Percentiles rank a stretch among this genome's conserved stretches.
These are phyloP conservation scores for Sarcomyxa edulis DNA, from an alignment of 768 basidiomycete genomes.

Conservation along the genomic window DNA sequence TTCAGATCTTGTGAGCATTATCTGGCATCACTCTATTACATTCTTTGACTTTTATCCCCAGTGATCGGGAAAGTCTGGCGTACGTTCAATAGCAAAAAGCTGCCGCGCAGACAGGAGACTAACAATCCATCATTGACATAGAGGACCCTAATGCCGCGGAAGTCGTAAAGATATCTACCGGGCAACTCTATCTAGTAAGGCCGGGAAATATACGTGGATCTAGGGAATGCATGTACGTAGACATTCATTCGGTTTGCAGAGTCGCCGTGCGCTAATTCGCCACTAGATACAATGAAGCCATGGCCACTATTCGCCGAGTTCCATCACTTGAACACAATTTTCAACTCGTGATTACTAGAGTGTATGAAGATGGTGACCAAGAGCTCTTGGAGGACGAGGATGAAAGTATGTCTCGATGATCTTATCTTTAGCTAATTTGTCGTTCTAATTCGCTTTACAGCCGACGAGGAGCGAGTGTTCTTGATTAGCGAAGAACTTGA, in stretches of 20 bases:
- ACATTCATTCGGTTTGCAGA: background rate
- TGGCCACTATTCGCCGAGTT: constrained; percentile 87
- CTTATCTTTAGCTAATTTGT: background rate
- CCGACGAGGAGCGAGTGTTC: constrained; percentile 91
- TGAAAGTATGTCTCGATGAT: constrained; percentile 62
- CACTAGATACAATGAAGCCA: constrained; percentile 88
- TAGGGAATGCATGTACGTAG: constrained; percentile 92
- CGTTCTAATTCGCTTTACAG: constrained; percentile 31
- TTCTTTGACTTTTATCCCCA: constrained; percentile 27
- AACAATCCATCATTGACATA: constrained; percentile 32
- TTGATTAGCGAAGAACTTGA: constrained; percentile 87
- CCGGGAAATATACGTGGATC: constrained; percentile 89
- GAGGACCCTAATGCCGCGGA: constrained; percentile 94
- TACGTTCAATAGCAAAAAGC: constrained; percentile 41
- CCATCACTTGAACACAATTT: constrained; percentile 73
- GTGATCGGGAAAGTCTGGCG: constrained; percentile 95
- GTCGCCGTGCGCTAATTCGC: constrained; percentile 1
- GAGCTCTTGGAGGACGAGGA: constrained; percentile 93
- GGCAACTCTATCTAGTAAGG: constrained; percentile 86
- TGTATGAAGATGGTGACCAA: constrained; percentile 96
- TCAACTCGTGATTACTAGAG: constrained; percentile 92
- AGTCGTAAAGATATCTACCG: constrained; percentile 89
- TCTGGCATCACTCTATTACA: constrained; percentile 5
- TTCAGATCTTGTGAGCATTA: constrained; percentile 68
- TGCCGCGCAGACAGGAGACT: constrained; percentile 10